Evolutionary conservation across 2,329 filamentous ascomycete species (phyloP), one percentile per base, ranked within the genome.

Genomic region (Aspergillus japonicus): DNA sequence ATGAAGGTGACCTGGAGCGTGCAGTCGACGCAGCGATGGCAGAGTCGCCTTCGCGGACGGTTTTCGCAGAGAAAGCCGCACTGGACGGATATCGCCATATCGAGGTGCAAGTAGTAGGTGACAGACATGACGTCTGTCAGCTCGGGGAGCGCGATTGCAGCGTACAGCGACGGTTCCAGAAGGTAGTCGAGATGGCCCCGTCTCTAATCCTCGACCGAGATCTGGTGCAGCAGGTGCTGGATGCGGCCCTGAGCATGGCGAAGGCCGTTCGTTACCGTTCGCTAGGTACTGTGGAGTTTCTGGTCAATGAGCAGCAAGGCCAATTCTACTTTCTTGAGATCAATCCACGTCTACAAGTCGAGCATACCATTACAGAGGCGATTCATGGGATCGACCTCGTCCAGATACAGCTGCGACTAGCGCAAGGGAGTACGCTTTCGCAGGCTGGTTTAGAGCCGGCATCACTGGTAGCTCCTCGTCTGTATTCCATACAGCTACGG

Each of bases 261-360:
- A 64, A 50, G 21, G 61, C 81, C 73, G 80, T 86, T 54, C 72
- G 77, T 4, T 88, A 88, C 68, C 75, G 77, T 51, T 87, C 83
- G 0, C 75, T 88, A 0, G 87, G 86, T 8, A 89, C 86, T 0
- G 87, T 87, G 62, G 87, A 89, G 68, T 89, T 88, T 59, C 76
- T 89, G 0, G 78, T 87, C 12, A 83, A 83, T 58, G 79, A 81
- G 11, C 60, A 71, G 0, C 79, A 73, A 0, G 68, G 69, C 1
- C 79, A 83, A 24, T 85, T 82, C 69, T 87, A 81, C 71, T 87
- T 87, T 64, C 71, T 87, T 5, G 85, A 87, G 66, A 79, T 87
- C 62, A 87, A 87, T 57, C 85, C 85, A 0, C 77, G 85, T 2
- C 69, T 87, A 2, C 85, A 87, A 66, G 85, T 87, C 44, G 85